These are phyloP conservation scores for Vanrija pseudolonga DNA, from an alignment of 1,284 basidiomycete genomes.

Conservation along the genomic window DNA sequence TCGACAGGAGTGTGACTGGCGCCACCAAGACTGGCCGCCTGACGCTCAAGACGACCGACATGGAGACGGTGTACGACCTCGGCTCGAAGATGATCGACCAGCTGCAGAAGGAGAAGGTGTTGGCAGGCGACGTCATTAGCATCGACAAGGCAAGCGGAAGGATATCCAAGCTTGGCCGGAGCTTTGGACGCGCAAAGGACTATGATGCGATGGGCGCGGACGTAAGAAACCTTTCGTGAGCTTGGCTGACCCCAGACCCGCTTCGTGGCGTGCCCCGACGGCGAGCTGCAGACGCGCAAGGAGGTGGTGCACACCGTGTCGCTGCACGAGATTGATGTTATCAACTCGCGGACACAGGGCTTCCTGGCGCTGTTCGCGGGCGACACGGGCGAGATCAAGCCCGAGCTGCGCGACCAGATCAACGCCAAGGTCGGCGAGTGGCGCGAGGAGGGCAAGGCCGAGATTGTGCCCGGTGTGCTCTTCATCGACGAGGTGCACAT, in stretches of 20 bases:
- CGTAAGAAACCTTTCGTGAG: conserved; percentile 54
- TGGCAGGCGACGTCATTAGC: conserved; percentile 91
- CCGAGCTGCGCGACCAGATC: conserved; percentile 93
- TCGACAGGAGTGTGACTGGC: conserved; percentile 93
- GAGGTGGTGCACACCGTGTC: conserved; percentile 97
- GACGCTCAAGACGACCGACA: conserved; percentile 97
- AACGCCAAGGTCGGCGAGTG: conserved; percentile 96
- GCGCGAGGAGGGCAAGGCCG: conserved; percentile 98
- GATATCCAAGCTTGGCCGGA: conserved; percentile 91
- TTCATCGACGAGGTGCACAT: conserved; percentile 98
- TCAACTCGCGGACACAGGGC: conserved; percentile 95
- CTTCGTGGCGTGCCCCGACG: conserved; percentile 96
- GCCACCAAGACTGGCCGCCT: conserved; percentile 97
- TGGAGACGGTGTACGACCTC: conserved; percentile 99
- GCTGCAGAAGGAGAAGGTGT: conserved; percentile 91
- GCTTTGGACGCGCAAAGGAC: conserved; percentile 91
- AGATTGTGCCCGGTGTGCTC: conserved; percentile 91
- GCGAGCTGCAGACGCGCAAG: conserved; percentile 94
- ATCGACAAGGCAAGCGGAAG: conserved; percentile 99
- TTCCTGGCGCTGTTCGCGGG: conserved; percentile 66
- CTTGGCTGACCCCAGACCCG: conserved; percentile 63
- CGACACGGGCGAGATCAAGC: conserved; percentile 98
- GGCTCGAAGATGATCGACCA: conserved; percentile 99
- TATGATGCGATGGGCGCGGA: conserved; percentile 99
- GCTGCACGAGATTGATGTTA: conserved; percentile 97